Percentiles rank a stretch among this genome's conserved stretches.
These are phyloP conservation scores for Metschnikowia anglica DNA, from an alignment of 805 yeast genomes.

Conservation along the genomic window DNA sequence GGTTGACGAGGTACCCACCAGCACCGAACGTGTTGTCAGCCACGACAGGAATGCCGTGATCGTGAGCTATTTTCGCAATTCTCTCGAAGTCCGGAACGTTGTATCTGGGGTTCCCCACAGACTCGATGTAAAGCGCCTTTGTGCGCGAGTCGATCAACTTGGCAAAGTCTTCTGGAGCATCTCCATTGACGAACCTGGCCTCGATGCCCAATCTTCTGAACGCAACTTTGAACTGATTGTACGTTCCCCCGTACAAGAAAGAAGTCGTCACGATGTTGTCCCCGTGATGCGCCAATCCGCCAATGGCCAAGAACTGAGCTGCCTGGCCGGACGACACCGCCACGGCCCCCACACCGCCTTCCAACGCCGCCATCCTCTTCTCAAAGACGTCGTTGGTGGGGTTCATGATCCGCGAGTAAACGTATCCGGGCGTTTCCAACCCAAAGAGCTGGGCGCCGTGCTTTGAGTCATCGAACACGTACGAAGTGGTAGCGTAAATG, in stretches of 20 bases:
- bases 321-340: constrained; percentile 96
- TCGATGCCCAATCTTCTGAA: constrained; percentile 88
- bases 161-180: constrained; percentile 70
- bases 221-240: constrained; percentile 90
- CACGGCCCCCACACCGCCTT: constrained; percentile 87
- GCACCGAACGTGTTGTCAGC: constrained; percentile 98
- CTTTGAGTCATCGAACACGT: constrained; percentile 80
- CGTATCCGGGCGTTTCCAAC: constrained; percentile 77
- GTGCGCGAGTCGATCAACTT: constrained; percentile 78
- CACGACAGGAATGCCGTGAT: constrained; percentile 83
- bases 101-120: constrained; percentile 91
- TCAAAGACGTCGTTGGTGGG: constrained; percentile 93
- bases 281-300: constrained; percentile 82
- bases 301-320: constrained; percentile 83
- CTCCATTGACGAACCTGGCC: constrained; percentile 82
- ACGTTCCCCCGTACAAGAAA: constrained; percentile 92
- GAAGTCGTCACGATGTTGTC: constrained; percentile 88
- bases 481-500: constrained; percentile 88
- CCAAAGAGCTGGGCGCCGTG: constrained; percentile 93
- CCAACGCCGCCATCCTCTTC: constrained; percentile 87
- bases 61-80: constrained; percentile 74
- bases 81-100: constrained; percentile 88
- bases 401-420: constrained; percentile 87
- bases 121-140: constrained; percentile 84
- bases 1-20: constrained; percentile 84